Percentiles rank a stretch among this genome's conserved stretches.
Conservation (phyloP, 495 filamentous ascomycete species). For the Penicillium tannophilum region DNA sequence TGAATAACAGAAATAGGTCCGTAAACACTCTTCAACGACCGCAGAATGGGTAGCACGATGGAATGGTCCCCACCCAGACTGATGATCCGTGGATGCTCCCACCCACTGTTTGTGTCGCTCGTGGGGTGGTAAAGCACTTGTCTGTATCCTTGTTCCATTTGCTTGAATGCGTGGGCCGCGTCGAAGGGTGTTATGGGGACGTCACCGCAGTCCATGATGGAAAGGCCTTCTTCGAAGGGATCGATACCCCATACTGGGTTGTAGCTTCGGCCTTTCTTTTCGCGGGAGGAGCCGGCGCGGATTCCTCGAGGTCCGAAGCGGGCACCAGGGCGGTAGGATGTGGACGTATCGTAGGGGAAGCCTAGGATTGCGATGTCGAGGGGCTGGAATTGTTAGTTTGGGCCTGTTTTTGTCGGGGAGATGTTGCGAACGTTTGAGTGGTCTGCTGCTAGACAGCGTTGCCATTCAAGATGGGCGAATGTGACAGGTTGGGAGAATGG, state of each 20-base stretch:
- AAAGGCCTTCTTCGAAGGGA: constrained; percentile 56
- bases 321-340: constrained; percentile 66
- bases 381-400: constrained; percentile 9
- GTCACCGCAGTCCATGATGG: constrained; percentile 64
- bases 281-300: constrained; percentile 55
- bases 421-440: constrained; percentile 1
- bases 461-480: constrained; percentile 30
- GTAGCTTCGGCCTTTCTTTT: constrained; percentile 32
- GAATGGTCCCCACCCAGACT: constrained; percentile 66
- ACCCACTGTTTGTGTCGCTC: constrained; percentile 13
- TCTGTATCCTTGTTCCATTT: constrained; percentile 56
- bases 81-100: constrained; percentile 43
- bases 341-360: constrained; percentile 43
- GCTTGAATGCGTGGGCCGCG: constrained; percentile 60
- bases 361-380: constrained; percentile 28
- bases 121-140: constrained; percentile 34
- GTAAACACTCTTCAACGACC: constrained; percentile 56
- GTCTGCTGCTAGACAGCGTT: constrained; percentile 23
- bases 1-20: constrained; percentile 59
- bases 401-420: not conserved
- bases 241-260: constrained; percentile 43
- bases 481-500: constrained; percentile 31
- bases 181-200: constrained; percentile 60
- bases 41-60: constrained; percentile 60
- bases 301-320: constrained; percentile 71